Evolutionary conservation across 1,139 yeast genomes (phyloP).

Genomic region (Hemisphaericaspora xylofermentans): DNA sequence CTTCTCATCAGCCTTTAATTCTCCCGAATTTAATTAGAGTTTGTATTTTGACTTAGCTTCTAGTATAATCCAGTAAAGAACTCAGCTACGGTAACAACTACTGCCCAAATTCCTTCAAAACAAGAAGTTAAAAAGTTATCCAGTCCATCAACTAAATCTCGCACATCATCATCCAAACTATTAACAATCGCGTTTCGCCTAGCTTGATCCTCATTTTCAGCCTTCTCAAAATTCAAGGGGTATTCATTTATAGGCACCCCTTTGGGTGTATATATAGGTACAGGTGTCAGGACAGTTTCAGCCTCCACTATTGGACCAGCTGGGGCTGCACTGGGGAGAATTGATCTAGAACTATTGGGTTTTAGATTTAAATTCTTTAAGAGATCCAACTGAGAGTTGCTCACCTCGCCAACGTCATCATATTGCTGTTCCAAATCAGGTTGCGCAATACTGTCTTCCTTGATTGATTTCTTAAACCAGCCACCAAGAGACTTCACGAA

Average conservation of each 20-base stretch:
- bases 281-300: conserved; percentile 7
- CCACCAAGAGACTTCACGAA: conserved; percentile 11
- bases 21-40: no score
- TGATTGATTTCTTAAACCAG: conserved; percentile 11
- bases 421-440: conserved; percentile 3
- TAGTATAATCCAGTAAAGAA: conserved; percentile 3
- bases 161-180: conserved; percentile 18
- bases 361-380: conserved; percentile 9
- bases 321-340: conserved; percentile 13
- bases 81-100: conserved; percentile 6
- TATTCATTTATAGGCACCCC: conserved; percentile 26
- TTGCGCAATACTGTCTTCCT: background rate
- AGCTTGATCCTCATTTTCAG: conserved; percentile 10
- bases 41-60: background rate
- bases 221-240: conserved; percentile 19
- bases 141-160: conserved; percentile 16
- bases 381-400: conserved; percentile 4
- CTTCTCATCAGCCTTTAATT: no score
- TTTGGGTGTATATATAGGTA: conserved; percentile 23
- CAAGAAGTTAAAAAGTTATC: conserved; percentile 16
- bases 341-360: conserved; percentile 23
- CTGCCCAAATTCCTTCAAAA: conserved; percentile 13
- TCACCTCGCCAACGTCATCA: background rate
- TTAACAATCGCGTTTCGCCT: conserved; percentile 17
- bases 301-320: conserved; percentile 7